Base-by-base conservation (phyloP, 345 rosid species). In the Eucalyptus marginata region DNA sequence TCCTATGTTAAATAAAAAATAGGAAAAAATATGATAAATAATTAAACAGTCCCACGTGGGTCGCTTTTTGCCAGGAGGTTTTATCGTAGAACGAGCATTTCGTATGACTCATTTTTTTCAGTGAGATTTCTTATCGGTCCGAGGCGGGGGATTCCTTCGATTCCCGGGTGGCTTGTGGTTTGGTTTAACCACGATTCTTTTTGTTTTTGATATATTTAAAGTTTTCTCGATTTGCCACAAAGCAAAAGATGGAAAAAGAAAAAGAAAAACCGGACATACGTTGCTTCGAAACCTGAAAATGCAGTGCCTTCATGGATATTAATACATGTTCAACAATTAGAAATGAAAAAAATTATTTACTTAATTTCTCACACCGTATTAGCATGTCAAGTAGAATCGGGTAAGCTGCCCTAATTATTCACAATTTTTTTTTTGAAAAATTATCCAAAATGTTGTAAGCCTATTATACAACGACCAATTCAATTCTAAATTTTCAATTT, bases 391-490 rank as follows among this genome's bases (percentile, higher is more conserved):
- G 68, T 29, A 27, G 13, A 29, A 13, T 62, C 4, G 24, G 9
- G 56, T 17, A 52, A 52, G 56, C 9, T 52, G 22, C 56, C 22
- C 2, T 52, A 52, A 52, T 27, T 25, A 59, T 20, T 59, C 68
- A 59, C 68, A 59, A 5, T 27, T 12, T 25, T 25, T 25, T 13
- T 62, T 27, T 27, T 11, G 6, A 62, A 29, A 13, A 62, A 62
- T 62, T 7, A 2, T 62, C 8, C 16, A 62, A 62, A 62, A 62
- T 29, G 0, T 62, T 7, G 0, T 62, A 2, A 66, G 10, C 43
- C 3, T 66, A 66, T 66, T 66, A 31, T 66, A 66, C 0, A 0
- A 8, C 3, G 2, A 13, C 0, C 2, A 59, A 12, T 27, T 59
- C 0, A 11, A 0, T 59, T 13, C 15, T 59, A 27, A 25, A 12